Base-by-base conservation (phyloP, 257 asterid genomes). In the Solanum chmielewskii region DNA sequence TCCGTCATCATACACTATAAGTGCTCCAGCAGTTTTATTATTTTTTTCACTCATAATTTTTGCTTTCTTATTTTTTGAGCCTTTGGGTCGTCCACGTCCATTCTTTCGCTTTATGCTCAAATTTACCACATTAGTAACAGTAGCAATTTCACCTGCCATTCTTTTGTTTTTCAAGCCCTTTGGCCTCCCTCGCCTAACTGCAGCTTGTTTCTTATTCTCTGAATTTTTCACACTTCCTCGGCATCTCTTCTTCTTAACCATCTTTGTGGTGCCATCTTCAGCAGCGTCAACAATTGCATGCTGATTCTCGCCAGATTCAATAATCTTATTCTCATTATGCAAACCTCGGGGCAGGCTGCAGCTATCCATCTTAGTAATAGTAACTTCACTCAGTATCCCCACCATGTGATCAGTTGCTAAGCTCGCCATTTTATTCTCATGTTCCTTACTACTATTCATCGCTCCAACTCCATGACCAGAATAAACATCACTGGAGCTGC, bases 171-270 rank as follows among this genome's bases (percentile, higher is more conserved):
- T 84, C 20, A 31, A 60, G 31, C 88, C 86, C 85, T 75, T 88
- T 5, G 88, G 87, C 70, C 85, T 42, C 73, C 86, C 83, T 56
- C 23, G 66, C 14, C 60, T 80, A 59, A 29, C 47, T 13, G 60
- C 44, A 16, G 44, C 80, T 69, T 71, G 81, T 60, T 80, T 47
- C 89, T 82, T 88, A 73, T 86, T 90, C 84, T 88, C 85, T 14
- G 91, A 86, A 62, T 86, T 87, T 44, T 86, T 88, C 4, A 86
- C 87, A 75, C 90, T 87, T 62, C 90, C 90, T 15, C 39, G 80
- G 84, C 21, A 78, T 68, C 39, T 52, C 49, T 52, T 31, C 81
- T 56, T 25, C 89, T 16, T 62, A 15, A 44, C 35, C 31, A 21
- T 20, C 78, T 10, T n/a, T n/a, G 37, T 76, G 83, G 60, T 76